Base-by-base conservation (phyloP, 441 rosid genomes). In the Syzygium syzygioides region DNA sequence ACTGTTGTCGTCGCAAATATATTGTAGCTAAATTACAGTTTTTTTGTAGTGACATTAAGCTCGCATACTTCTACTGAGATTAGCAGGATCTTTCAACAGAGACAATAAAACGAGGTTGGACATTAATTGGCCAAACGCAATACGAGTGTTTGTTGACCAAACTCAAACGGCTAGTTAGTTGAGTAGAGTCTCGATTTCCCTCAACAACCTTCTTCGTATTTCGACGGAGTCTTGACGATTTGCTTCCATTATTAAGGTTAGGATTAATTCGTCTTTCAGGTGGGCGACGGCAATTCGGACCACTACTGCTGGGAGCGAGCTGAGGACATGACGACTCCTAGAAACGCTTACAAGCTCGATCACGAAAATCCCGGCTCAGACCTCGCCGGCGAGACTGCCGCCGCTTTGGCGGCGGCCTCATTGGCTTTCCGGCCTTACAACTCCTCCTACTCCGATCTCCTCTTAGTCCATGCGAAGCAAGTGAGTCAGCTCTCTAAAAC, bases 291-390 rank as follows among this genome's bases (percentile, higher is more conserved):
- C 14, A 92, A 94, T 66, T 94, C 97, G 2, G 99, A 97, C 86
- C 99, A 97, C 90, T 95, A 93, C 50, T 97, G 99, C 87, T 96
- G 99, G 99, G 95, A 96, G 92, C 86, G 99, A 15, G 92, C 99
- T 0, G 98, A 97, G 88, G 99, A 97, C 92, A 96, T 97, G 99
- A 96, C 97, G 83, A 97, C 99, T 86, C 93, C 96, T 48, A 93
- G 99, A 89, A 92, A 94, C 9, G 96, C 96, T 54, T 96, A 93
- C 91, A 95, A 94, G 92, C 89, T 97, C 54, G 98, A 97, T 88
- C 89, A 89, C 53, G 86, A 93, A 26, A 93, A 95, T 91, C 98
- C 98, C 48, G 99, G 99, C 41, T 96, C 99, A 0, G 99, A 97
- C 91, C 91, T 97, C 54, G 98, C 99, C 2, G 97, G 92, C n/a